These are phyloP conservation scores for Vigna trinervia DNA, from an alignment of 306 rosid genomes.

Conservation along the genomic window DNA sequence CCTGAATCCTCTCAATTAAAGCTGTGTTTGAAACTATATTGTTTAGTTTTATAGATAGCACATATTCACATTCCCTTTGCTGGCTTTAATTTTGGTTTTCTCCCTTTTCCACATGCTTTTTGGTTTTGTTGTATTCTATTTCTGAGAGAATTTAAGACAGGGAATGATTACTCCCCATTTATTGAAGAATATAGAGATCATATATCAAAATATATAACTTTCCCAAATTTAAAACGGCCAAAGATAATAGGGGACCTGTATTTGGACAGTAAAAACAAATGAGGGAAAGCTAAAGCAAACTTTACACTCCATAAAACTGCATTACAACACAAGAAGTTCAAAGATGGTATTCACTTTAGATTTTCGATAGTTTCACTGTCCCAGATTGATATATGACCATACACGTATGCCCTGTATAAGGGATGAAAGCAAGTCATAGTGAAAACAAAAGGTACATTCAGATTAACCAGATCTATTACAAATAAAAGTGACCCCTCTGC, in stretches of 20 bases:
- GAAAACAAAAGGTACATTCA: slow-evolving; percentile 43
- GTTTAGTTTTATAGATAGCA: slow-evolving; percentile 39
- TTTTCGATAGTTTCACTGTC: slow-evolving; percentile 36
- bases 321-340: slow-evolving; percentile 36
- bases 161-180: slow-evolving; percentile 57
- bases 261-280: slow-evolving; percentile 48
- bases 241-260: slow-evolving; percentile 47
- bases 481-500: slow-evolving; percentile 39
- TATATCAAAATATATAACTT: slow-evolving; percentile 33
- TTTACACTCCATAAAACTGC: slow-evolving; percentile 32
- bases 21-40: slow-evolving; percentile 41
- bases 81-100: slow-evolving; percentile 49
- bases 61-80: slow-evolving; percentile 38
- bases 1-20: slow-evolving; percentile 39
- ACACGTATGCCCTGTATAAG: slow-evolving; percentile 32
- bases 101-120: slow-evolving; percentile 42
- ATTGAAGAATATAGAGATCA: slow-evolving; percentile 42
- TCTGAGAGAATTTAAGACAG: slow-evolving; percentile 46
- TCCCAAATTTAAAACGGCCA: slow-evolving; percentile 44
- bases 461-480: slow-evolving; percentile 48
- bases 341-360: slow-evolving; percentile 47
- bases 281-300: slow-evolving; percentile 45
- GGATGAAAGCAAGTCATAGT: slow-evolving; percentile 39
- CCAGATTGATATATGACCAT: slow-evolving; percentile 46
- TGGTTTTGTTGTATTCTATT: slow-evolving; percentile 48